Base-by-base conservation (phyloP, 73 alveolate genomes). In the Paramecium tetraurelia region DNA sequence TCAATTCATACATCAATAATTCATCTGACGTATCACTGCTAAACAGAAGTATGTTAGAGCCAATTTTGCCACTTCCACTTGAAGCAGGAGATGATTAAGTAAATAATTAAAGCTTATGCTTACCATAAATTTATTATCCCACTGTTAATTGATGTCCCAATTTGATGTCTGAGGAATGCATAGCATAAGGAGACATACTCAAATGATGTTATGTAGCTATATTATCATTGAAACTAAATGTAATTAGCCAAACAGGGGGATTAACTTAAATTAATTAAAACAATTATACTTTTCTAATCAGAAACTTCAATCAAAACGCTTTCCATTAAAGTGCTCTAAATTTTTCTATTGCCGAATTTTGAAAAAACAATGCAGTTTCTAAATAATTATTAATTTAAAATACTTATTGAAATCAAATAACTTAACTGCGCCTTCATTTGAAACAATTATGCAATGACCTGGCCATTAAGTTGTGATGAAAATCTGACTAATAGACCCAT, bases 381-480 rank as follows among this genome's bases (percentile, higher is more conserved):
- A 63, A 27, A 31, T 63, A 7, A 0, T 27, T 59, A 53, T n/a
- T 53, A 18, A 53, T n/a, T 1, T 18, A 11, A 57, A 20, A 58
- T 63, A 63, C 84, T 48, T 80, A 10, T 80, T 44, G 7, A 80
- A 80, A 80, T 80, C 90, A 80, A 80, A 80, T 80, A 80, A 22
- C 43, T 80, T 80, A 48, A 80, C 75, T 38, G 90, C 70, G 2
- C 90, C 90, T 80, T 80, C 90, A 46, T 80, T 40, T 18, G 90
- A 80, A 27, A 80, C 75, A 48, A 80, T 80, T 20, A 80, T 48
- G 8, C 63, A 33, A 44, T 80, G 75, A 1, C 75, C 57, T 18
- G 75, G 76, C 90, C 90, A 80, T 80, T 80, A 46, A 12, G 90
- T 80, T 41, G 90, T 80, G 12, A 80, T 44, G n/a, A 80, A 80